Conservation (phyloP, 176 grass and related monocot species). For the Phragmites australis region DNA sequence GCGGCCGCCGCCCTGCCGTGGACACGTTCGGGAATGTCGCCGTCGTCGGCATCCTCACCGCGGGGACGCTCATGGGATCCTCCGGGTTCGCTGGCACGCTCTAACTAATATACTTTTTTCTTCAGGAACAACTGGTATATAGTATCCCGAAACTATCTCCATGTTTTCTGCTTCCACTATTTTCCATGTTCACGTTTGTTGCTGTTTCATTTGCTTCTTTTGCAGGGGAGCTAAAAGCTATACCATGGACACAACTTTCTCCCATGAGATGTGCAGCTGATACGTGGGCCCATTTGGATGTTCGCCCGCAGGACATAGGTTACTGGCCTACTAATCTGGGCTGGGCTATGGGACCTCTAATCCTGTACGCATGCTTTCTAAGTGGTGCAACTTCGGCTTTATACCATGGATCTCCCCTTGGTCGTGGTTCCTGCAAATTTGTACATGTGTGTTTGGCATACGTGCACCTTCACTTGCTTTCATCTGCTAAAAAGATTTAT, state of each 20-base stretch:
- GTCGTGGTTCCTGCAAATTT: conserved; percentile 88
- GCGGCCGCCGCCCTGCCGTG: conserved; percentile 35
- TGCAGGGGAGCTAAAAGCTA: conserved; percentile 93
- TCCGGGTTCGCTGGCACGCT: conserved; percentile 68
- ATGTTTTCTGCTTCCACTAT: not conserved
- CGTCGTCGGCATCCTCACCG: conserved; percentile 50
- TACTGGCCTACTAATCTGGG: conserved; percentile 96
- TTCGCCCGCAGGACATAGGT: conserved; percentile 58
- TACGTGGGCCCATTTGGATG: conserved; percentile 83
- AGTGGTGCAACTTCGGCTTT: conserved; percentile 73
- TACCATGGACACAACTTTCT: conserved; percentile 90
- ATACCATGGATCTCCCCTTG: conserved; percentile 92
- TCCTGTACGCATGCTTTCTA: conserved; percentile 73
- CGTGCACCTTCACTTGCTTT: too few species aligned
- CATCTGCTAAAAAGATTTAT: conserved; percentile 17
- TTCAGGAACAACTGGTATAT: conserved; percentile 93
- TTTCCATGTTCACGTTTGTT: not conserved
- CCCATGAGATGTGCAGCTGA: conserved; percentile 77
- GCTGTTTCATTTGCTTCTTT: conserved; percentile 27
- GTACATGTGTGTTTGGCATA: conserved; percentile 66
- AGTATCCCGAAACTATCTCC: not conserved
- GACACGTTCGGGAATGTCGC: conserved; percentile 65
- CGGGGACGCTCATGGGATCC: conserved; percentile 58
- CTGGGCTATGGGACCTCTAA: conserved; percentile 93
- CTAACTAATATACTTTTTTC: conserved; percentile 92